phyloP scores from a whole-genome alignment of 208 protist genomes.

The Entamoeba histolytica region DNA sequence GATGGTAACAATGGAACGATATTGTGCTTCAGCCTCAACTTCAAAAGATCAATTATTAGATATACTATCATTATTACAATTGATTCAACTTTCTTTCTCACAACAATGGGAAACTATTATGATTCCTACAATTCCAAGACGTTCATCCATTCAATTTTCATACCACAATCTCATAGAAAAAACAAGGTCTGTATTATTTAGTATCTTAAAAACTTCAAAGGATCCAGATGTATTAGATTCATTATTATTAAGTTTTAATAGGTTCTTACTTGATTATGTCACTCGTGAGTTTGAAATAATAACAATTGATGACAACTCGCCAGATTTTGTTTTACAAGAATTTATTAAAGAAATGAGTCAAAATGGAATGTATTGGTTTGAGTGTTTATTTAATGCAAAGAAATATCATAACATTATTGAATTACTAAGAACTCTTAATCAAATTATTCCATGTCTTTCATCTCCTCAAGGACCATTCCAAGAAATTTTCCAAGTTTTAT shows the following conservation, averaged over 20 bases:
- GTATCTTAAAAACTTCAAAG: not conserved
- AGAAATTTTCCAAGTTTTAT: not conserved
- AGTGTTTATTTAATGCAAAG: not conserved
- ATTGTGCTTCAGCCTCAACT: not conserved
- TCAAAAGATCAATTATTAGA: not conserved
- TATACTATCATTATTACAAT: not conserved
- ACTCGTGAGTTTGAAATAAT: not conserved
- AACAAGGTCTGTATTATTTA: not conserved
- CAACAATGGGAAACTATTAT: not conserved
- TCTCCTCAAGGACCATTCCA: not conserved
- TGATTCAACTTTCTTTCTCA: not conserved
- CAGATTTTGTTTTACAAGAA: not conserved
- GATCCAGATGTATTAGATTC: not conserved
- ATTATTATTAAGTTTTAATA: not conserved
- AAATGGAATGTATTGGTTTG: not conserved
- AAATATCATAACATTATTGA: not conserved
- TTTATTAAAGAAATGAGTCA: not conserved
- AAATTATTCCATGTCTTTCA: not conserved
- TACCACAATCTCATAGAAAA: not conserved
- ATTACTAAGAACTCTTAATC: not conserved
- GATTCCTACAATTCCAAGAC: not conserved
- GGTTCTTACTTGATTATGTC: not conserved
- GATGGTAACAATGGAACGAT: not conserved
- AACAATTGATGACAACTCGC: not conserved
- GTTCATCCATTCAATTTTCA: not conserved